Base-by-base conservation (phyloP, 2,329 filamentous ascomycete species). In the Nectriaceae sp. region DNA sequence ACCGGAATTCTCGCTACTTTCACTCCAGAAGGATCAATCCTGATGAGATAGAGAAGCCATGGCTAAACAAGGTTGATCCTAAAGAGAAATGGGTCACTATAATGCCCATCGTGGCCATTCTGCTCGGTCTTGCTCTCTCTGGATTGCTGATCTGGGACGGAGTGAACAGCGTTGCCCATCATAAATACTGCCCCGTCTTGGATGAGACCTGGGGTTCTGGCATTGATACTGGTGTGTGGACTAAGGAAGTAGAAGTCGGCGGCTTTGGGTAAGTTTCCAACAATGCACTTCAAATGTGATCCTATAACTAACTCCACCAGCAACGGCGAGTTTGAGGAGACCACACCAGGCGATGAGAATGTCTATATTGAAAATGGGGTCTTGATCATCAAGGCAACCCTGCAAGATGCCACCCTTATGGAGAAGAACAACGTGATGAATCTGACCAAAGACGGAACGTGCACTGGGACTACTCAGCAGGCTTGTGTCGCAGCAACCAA, bases 1-100 rank as follows among this genome's bases (percentile, higher is more conserved):
- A 72, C 40, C 67, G 68, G 21, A 57, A 67, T 16, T 72, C 75
- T 57, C 74, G 77, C 44, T 90, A 87, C 70, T 93, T 92, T 65
- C 85, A 85, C 68, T 91, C 88, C 16, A 77, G 88, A 49, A 75
- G 88, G 52, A 80, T 93, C 26, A 80, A 78, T 65, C 89, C 90
- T 65, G 88, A 82, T 36, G 82, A 89, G 41, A 69, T 89, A 3
- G 85, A 90, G 65, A 87, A 89, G 71, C 87, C 89, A 11, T 94
- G 90, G 90, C 70, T 87, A 33, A 70, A 80, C n/a, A 85, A 84
- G 64, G 83, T 76, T 48, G 86, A 92, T 56, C 85, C 87, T 11
- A 87, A 84, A 66, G 88, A 93, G 76, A 94, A 90, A 73, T 94
- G 89, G 89, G 84, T 90, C 8, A 91, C 86, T 3, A 90, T 93